phyloP scores from a whole-genome alignment of 1,284 basidiomycete species.

The Ceratobasidium sp. region DNA sequence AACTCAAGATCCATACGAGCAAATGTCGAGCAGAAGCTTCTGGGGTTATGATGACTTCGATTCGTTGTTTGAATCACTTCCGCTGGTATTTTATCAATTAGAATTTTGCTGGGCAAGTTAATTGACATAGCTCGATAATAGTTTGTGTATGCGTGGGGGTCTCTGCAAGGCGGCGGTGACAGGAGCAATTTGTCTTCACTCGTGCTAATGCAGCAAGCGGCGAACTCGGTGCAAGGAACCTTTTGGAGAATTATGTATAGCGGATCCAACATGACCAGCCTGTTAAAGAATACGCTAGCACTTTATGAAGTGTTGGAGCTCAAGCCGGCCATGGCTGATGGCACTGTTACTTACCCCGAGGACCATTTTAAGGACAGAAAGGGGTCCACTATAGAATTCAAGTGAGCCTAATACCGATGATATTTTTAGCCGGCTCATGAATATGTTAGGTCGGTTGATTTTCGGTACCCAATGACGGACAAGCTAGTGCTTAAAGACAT shows the following conservation, averaged over 20 bases:
- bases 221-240: constrained; percentile 16
- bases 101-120: not conserved
- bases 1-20: constrained; percentile 11
- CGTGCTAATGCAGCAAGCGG: constrained; percentile 27
- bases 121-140: not conserved
- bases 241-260: constrained; percentile 22
- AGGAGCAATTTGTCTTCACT: constrained; percentile 17
- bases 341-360: constrained; percentile 14
- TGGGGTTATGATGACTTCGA: constrained; percentile 22
- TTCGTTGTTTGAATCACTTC: constrained; percentile 14
- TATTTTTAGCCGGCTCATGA: not conserved
- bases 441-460: constrained; percentile 38
- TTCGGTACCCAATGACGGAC: constrained; percentile 39
- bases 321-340: constrained; percentile 32
- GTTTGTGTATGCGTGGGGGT: constrained; percentile 31
- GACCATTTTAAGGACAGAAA: constrained; percentile 9
- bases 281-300: constrained; percentile 29
- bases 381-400: constrained; percentile 27
- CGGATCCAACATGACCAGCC: constrained; percentile 6
- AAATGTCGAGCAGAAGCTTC: not conserved
- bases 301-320: constrained; percentile 33
- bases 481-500: constrained; percentile 38
- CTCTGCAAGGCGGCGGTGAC: not conserved
- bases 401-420: not conserved
- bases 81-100: constrained; percentile 3